phyloP scores from a whole-genome alignment of 2,329 filamentous ascomycete genomes.

The Calonectria honghensis region DNA sequence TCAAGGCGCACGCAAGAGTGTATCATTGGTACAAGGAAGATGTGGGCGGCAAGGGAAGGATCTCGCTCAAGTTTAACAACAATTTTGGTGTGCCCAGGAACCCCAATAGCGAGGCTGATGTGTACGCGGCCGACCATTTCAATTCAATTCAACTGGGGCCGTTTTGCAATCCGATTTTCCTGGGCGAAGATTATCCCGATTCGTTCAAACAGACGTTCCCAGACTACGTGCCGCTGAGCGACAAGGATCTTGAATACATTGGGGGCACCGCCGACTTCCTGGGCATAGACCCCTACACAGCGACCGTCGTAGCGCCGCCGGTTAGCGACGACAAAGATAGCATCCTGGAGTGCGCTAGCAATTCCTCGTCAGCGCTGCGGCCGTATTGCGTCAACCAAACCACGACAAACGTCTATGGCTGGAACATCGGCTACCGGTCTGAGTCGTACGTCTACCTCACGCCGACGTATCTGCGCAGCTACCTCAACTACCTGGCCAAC shows the following conservation, averaged over 20 bases:
- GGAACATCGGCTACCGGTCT: constrained; percentile 75
- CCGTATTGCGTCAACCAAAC: constrained; percentile 73
- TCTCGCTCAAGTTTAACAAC: constrained; percentile 69
- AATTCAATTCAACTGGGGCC: constrained; percentile 69
- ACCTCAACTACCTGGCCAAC: constrained; percentile 76
- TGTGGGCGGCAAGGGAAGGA: constrained; percentile 69
- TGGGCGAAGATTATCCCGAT: constrained; percentile 70
- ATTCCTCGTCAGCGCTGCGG: constrained; percentile 65
- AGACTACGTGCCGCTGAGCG: constrained; percentile 67
- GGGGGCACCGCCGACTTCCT: constrained; percentile 73
- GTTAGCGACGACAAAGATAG: constrained; percentile 59
- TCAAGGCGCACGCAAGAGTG: constrained; percentile 69
- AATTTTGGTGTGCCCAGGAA: constrained; percentile 71
- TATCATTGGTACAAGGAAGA: constrained; percentile 74
- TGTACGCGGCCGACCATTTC: constrained; percentile 67
- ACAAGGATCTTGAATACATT: constrained; percentile 69
- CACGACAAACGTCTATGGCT: constrained; percentile 68
- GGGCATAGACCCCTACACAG: constrained; percentile 75
- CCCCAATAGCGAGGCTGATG: constrained; percentile 61
- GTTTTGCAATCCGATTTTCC: constrained; percentile 72
- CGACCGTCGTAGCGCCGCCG: constrained; percentile 71
- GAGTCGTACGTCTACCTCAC: constrained; percentile 75
- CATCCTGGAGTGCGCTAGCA: constrained; percentile 68
- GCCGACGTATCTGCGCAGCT: constrained; percentile 73
- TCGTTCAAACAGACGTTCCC: constrained; percentile 66